Evolutionary conservation across 768 basidiomycete genomes (phyloP).

Genomic region (Rhodotorula paludigena): DNA sequence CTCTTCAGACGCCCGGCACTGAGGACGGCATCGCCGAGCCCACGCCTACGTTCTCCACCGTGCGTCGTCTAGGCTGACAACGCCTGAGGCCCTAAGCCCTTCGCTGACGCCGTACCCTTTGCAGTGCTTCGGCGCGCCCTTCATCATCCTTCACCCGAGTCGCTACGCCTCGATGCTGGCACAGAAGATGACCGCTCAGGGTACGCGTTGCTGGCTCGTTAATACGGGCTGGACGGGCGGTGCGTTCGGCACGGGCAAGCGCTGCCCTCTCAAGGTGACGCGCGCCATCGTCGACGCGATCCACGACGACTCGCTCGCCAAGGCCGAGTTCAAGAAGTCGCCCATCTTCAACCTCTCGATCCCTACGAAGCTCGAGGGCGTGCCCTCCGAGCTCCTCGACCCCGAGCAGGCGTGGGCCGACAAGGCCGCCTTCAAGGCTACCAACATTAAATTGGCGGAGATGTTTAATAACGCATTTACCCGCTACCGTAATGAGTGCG

Average conservation of each 20-base stretch:
- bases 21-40: conserved; percentile 98
- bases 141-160: conserved; percentile 79
- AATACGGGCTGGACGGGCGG: conserved; percentile 97
- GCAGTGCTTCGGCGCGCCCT: conserved; percentile 99
- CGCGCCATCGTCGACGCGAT: conserved; percentile 95
- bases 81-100: too few species aligned
- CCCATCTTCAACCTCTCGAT: conserved; percentile 73
- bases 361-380: conserved; percentile 74
- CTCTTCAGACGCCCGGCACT: conserved; percentile 89
- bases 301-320: conserved; percentile 83
- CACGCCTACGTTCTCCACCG: conserved; percentile 87
- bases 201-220: conserved; percentile 94
- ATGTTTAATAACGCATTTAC: conserved; percentile 91
- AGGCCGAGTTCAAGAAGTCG: conserved; percentile 71
- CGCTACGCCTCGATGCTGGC: conserved; percentile 97
- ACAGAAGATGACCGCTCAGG: conserved; percentile 79
- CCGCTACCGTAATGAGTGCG: conserved; percentile 81
- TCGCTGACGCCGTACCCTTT: too few species aligned
- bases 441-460: conserved; percentile 64
- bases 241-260: conserved; percentile 85
- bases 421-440: conserved; percentile 68
- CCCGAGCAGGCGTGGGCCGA: conserved; percentile 80
- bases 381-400: conserved; percentile 86
- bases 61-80: too few species aligned
- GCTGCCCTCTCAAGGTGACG: conserved; percentile 93